A percentile compares a stretch with the other conserved stretches of the same genome.
Conservation (phyloP, 352 stramenopile genomes). For the Peronospora farinosa region DNA sequence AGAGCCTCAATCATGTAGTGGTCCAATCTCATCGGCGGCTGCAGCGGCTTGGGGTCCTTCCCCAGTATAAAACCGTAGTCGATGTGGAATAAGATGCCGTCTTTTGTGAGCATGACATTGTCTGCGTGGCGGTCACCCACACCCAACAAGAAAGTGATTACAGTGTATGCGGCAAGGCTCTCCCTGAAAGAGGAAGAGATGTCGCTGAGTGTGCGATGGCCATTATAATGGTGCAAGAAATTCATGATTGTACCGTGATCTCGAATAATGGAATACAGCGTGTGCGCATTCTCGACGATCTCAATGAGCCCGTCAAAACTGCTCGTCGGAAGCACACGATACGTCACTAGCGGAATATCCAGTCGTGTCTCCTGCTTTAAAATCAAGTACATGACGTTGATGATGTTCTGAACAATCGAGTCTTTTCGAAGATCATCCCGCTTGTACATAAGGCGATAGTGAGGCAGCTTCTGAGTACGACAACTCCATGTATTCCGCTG, state of each 20-base stretch:
- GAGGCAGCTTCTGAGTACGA: constrained; percentile 30
- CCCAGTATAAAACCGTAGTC: constrained; percentile 99
- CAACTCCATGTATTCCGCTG: constrained; percentile 34
- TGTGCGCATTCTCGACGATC: constrained; percentile 83
- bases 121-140: constrained; percentile 98
- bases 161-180: constrained; percentile 96
- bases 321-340: constrained; percentile 79
- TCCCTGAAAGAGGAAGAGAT: constrained; percentile 83
- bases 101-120: constrained; percentile 97
- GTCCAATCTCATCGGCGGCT: constrained; percentile 95
- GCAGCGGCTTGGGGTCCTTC: constrained; percentile 96
- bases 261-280: constrained; percentile 79
- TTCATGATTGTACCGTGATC: constrained; percentile 80
- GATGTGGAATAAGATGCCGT: constrained; percentile 98
- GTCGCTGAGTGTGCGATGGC: constrained; percentile 76
- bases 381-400: constrained; percentile 87
- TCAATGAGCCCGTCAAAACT: constrained; percentile 82
- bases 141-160: constrained; percentile 99
- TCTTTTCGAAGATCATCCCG: constrained; percentile 82
- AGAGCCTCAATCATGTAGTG: constrained; percentile 87
- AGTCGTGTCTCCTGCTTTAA: constrained; percentile 77
- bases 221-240: constrained; percentile 82
- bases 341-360: constrained; percentile 78
- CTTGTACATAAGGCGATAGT: constrained; percentile 86
- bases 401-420: constrained; percentile 83